Evolutionary conservation across 2,329 filamentous ascomycete species (phyloP).

Genomic region (Fusarium burgessii): DNA sequence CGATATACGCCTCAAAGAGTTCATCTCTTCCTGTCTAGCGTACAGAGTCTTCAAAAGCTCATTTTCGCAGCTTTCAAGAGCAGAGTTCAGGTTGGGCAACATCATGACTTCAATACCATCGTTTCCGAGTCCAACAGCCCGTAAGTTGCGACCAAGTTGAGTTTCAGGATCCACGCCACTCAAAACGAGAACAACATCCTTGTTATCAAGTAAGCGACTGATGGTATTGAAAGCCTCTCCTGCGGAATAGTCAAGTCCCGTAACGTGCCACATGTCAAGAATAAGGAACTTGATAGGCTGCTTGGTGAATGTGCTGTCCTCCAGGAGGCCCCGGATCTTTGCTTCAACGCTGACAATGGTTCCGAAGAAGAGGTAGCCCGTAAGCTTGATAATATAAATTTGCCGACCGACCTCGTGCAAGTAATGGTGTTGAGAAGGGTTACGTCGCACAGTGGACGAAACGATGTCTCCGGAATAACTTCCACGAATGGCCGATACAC

Average conservation of each 20-base stretch:
- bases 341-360: constrained; percentile 97
- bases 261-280: constrained; percentile 89
- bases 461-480: constrained; percentile 92
- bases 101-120: constrained; percentile 80
- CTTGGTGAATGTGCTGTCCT: constrained; percentile 81
- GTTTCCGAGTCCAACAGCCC: constrained; percentile 84
- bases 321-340: constrained; percentile 83
- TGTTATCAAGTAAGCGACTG: constrained; percentile 82
- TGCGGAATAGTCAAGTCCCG: constrained; percentile 94
- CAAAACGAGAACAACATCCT: constrained; percentile 83
- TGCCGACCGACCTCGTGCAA: constrained; percentile 87
- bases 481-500: constrained; percentile 87
- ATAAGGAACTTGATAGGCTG: constrained; percentile 90
- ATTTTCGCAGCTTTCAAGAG: constrained; percentile 94
- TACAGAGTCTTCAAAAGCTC: constrained; percentile 88
- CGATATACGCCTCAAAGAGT: constrained; percentile 57
- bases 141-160: constrained; percentile 80
- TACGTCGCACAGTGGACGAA: constrained; percentile 90
- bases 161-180: constrained; percentile 83
- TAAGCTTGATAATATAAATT: constrained; percentile 90
- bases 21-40: constrained; percentile 72
- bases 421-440: constrained; percentile 89
- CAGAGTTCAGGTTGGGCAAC: constrained; percentile 91
- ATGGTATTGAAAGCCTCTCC: constrained; percentile 95
- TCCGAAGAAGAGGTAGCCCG: constrained; percentile 97